Conservation (phyloP, 2,329 filamentous ascomycete species). For the Aspergillus fischeri region DNA sequence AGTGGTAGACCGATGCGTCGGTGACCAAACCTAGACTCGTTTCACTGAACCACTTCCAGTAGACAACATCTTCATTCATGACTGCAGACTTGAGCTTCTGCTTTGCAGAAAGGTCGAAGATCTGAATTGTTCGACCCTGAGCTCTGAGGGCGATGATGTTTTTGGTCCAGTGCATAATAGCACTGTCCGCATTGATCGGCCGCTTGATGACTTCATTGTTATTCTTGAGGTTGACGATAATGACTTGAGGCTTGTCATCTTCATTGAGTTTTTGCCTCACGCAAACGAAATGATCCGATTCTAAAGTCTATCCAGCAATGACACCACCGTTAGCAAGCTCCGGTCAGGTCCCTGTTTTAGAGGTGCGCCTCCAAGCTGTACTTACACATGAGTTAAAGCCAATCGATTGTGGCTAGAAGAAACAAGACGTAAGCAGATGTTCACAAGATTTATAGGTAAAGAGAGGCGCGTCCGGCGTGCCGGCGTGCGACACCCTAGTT, state of each 20-base stretch:
- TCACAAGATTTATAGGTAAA: not conserved
- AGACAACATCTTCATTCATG: conserved; percentile 96
- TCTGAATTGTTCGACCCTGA: conserved; percentile 89
- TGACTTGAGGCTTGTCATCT: conserved; percentile 80
- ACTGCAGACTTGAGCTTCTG: conserved; percentile 93
- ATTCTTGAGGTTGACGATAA: conserved; percentile 97
- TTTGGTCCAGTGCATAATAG: conserved; percentile 97
- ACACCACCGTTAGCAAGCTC: conserved; percentile 18
- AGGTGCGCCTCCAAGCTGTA: conserved; percentile 16
- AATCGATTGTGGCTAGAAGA: conserved; percentile 63
- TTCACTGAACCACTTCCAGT: conserved; percentile 99
- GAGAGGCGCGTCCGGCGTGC: conserved; percentile 12
- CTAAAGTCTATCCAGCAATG: conserved; percentile 67
- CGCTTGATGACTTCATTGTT: conserved; percentile 90
- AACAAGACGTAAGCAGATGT: conserved; percentile 24
- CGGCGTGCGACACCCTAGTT: conserved; percentile 12
- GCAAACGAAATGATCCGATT: conserved; percentile 95
- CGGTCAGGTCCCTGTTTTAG: not conserved
- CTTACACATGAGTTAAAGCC: conserved; percentile 84
- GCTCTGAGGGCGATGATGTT: conserved; percentile 97
- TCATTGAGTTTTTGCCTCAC: conserved; percentile 91
- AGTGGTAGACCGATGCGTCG: conserved; percentile 88
- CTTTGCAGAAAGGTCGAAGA: conserved; percentile 92
- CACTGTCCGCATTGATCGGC: conserved; percentile 98
- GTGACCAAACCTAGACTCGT: conserved; percentile 85